phyloP scores from a whole-genome alignment of 345 rosid species.

The Hirschfeldia incana region DNA sequence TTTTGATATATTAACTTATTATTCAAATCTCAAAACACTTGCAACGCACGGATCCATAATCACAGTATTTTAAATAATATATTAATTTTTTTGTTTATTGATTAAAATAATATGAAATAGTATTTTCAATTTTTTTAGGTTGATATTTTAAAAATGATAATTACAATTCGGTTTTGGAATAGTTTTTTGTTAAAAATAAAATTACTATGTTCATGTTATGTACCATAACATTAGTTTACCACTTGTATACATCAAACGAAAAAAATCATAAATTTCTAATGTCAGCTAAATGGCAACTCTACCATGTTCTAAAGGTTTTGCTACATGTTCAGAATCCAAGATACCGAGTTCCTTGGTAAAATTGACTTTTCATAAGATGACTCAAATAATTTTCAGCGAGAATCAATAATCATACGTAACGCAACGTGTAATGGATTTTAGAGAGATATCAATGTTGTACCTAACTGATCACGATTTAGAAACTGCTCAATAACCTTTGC shows the following conservation, averaged over 20 bases:
- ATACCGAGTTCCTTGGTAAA: background rate
- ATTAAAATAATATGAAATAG: too few relatives aligned
- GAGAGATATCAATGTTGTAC: background rate
- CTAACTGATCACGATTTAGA: background rate
- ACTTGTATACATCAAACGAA: constrained; percentile 10
- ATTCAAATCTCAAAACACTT: too few relatives aligned
- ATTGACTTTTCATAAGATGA: background rate
- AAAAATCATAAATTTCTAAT: background rate
- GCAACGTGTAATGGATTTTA: background rate
- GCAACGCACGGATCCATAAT: too few relatives aligned
- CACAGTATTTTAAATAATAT: too few relatives aligned
- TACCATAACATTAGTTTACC: background rate
- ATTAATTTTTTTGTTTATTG: too few relatives aligned
- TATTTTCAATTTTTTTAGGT: too few relatives aligned
- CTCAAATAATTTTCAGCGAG: background rate
- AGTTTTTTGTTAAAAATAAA: background rate
- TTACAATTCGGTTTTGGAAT: too few relatives aligned
- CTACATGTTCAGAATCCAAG: background rate
- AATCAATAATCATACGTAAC: background rate
- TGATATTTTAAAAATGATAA: too few relatives aligned
- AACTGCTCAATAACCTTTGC: background rate
- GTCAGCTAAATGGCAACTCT: background rate
- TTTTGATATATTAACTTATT: too few relatives aligned
- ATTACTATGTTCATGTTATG: background rate
- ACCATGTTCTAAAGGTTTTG: background rate